Percentiles rank a stretch among this genome's conserved stretches.
Evolutionary conservation across 441 rosid genomes (phyloP).

Genomic region (Bocquillonia castaneifolia): DNA sequence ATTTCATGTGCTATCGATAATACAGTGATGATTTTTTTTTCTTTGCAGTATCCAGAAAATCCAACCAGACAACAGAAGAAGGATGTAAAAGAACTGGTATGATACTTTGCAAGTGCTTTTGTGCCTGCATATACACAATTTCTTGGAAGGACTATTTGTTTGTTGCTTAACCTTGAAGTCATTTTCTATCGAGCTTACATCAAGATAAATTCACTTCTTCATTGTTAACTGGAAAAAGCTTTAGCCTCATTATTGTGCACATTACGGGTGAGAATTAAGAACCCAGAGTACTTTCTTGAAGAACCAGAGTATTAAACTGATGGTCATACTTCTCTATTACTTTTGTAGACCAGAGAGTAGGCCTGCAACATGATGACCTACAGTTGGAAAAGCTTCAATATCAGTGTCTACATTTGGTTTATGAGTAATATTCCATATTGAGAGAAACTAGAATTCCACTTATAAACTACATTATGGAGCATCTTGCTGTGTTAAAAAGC

Average conservation of each 20-base stretch:
- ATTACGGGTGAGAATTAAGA: background rate
- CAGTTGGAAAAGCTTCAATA: background rate
- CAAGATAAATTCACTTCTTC: background rate
- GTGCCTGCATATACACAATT: background rate
- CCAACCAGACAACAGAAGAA: conserved; percentile 92
- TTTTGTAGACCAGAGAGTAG: background rate
- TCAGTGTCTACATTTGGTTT: background rate
- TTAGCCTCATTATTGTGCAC: background rate
- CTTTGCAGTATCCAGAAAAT: conserved; percentile 83
- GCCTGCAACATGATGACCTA: background rate
- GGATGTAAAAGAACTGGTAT: conserved; percentile 88
- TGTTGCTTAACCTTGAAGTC: background rate
- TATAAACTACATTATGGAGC: no score
- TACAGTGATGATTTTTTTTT: background rate
- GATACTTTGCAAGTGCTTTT: conserved; percentile 1
- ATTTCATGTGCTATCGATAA: background rate
- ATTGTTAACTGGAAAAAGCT: background rate
- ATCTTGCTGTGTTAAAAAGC: background rate
- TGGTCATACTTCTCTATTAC: background rate
- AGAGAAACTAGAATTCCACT: background rate
- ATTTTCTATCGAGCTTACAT: background rate
- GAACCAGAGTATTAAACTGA: background rate
- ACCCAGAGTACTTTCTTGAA: background rate
- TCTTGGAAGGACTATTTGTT: background rate
- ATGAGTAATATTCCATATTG: background rate